These are phyloP conservation scores for Neonectria coccinea DNA, from an alignment of 2,329 filamentous ascomycete genomes.

Conservation along the genomic window DNA sequence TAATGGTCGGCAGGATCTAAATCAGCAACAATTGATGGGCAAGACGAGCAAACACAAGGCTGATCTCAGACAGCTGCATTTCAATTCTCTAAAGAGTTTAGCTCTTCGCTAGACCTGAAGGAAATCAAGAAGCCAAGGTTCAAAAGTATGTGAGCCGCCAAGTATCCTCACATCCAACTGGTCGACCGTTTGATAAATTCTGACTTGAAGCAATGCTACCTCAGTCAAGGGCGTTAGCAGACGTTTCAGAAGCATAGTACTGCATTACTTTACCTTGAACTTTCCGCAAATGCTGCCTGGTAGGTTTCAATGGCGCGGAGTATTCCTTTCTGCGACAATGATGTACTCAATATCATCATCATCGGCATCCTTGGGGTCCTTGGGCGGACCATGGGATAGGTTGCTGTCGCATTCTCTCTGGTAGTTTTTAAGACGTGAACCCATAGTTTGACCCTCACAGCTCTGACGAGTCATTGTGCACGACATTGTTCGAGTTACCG, in stretches of 20 bases:
- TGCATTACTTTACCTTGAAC: neutral
- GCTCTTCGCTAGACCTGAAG: neutral
- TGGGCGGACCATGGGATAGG: neutral
- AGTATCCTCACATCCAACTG: neutral
- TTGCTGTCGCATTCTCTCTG: neutral
- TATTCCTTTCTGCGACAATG: neutral
- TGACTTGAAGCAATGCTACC: neutral
- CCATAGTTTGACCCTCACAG: neutral
- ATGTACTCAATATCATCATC: neutral
- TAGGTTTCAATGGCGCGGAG: neutral
- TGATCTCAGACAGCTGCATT: neutral
- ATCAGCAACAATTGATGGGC: neutral
- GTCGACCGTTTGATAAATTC: neutral
- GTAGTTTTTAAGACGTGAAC: neutral
- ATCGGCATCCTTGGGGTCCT: neutral
- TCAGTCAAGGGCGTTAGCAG: neutral
- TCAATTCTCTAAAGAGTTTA: neutral
- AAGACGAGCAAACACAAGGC: neutral
- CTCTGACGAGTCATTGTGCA: neutral
- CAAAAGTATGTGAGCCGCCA: neutral
- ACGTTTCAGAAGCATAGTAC: neutral
- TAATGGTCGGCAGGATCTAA: neutral
- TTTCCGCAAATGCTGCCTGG: neutral
- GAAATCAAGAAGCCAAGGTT: neutral
- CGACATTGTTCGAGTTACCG: neutral